Percentiles rank a stretch among this genome's conserved stretches.
Evolutionary conservation across 139 green algal species (phyloP).

Genomic region (Nannochloris sp.): DNA sequence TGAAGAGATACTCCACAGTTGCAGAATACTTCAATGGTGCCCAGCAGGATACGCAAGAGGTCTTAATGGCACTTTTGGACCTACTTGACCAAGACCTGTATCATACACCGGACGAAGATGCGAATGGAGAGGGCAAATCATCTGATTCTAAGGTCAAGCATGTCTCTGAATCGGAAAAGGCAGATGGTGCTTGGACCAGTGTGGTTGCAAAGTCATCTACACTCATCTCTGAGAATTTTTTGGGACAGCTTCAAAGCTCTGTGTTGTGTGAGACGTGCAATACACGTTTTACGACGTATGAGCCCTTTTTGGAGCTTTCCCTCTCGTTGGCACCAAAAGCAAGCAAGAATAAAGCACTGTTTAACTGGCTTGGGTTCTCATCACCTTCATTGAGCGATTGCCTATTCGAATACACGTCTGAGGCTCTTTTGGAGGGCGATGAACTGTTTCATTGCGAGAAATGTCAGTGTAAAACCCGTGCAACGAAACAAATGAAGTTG

Average conservation of each 20-base stretch:
- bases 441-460: conserved; percentile 42
- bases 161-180: conserved; percentile 32
- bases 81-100: conserved; percentile 44
- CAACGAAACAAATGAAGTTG: conserved; percentile 46
- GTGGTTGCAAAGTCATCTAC: conserved; percentile 14
- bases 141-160: conserved; percentile 6
- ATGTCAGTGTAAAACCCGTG: conserved; percentile 32
- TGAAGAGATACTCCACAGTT: conserved; percentile 26
- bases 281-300: conserved; percentile 39
- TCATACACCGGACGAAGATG: conserved; percentile 11
- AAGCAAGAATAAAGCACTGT: conserved; percentile 16
- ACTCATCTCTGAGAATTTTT: conserved; percentile 41
- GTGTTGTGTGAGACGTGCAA: conserved; percentile 44
- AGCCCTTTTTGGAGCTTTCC: conserved; percentile 49
- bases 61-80: conserved; percentile 40
- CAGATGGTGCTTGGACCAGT: conserved; percentile 29
- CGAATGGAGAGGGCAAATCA: background rate
- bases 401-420: conserved; percentile 37
- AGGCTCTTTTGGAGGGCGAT: conserved; percentile 38
- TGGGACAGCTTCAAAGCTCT: conserved; percentile 41
- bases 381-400: conserved; percentile 40
- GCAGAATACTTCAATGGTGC: conserved; percentile 40
- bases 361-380: conserved; percentile 7
- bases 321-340: conserved; percentile 36
- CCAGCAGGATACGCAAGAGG: conserved; percentile 54